These are phyloP conservation scores for Geotrichum fermentans DNA, from an alignment of 1,139 yeast species.

Conservation along the genomic window DNA sequence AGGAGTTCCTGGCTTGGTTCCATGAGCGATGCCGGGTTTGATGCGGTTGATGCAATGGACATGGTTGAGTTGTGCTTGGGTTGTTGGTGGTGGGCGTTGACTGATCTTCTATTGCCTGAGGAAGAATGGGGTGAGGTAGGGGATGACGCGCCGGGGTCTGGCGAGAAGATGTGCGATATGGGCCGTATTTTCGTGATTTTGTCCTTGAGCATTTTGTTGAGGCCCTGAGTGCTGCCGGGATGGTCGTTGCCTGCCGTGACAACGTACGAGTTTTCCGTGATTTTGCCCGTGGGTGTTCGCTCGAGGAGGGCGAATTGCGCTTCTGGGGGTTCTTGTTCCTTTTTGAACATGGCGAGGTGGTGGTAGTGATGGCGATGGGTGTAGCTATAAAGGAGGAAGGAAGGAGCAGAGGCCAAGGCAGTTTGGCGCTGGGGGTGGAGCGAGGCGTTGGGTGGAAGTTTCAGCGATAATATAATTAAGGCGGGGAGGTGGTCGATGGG, in stretches of 20 bases:
- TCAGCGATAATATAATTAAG: too few relatives aligned
- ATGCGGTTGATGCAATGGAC: slow-evolving; percentile 1
- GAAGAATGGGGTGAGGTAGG: not conserved
- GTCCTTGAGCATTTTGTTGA: slow-evolving; percentile 5
- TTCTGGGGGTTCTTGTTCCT: slow-evolving; percentile 7
- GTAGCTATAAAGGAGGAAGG: not conserved
- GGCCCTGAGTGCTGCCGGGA: not conserved
- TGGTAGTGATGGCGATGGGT: not conserved
- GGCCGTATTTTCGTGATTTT: slow-evolving; percentile 14
- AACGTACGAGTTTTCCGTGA: slow-evolving; percentile 10
- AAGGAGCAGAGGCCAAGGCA: not conserved
- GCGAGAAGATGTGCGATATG: slow-evolving; percentile 3
- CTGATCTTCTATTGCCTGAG: not conserved
- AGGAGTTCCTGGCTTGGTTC: slow-evolving; percentile 14
- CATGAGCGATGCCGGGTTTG: not conserved
- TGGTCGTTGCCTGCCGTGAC: slow-evolving; percentile 11
- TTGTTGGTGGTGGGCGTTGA: not conserved
- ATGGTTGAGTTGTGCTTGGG: not conserved
- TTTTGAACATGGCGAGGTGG: slow-evolving; percentile 6
- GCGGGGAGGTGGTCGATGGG: too few relatives aligned
- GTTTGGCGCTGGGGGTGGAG: not conserved
- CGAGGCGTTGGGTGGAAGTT: too few relatives aligned
- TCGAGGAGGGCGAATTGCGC: slow-evolving; percentile 16
- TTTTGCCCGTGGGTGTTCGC: slow-evolving; percentile 8
- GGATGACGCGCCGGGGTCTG: not conserved